phyloP scores from a whole-genome alignment of 2,329 filamentous ascomycete genomes.

The Cytospora piceae region DNA sequence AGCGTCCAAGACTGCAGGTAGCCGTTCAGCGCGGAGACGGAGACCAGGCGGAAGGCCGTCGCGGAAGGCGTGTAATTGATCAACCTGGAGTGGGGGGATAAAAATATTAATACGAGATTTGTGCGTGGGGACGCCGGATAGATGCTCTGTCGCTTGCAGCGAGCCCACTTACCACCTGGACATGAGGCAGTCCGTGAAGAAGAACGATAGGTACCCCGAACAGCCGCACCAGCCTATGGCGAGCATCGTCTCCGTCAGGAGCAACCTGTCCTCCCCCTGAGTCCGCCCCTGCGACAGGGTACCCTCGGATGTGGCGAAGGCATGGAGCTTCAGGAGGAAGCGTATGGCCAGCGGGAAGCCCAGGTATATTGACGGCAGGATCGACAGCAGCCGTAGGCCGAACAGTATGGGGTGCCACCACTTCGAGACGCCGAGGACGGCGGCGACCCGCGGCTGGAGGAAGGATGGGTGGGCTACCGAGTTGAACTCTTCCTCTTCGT shows the following conservation, averaged over 20 bases:
- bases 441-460: slow-evolving; percentile 77
- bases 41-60: slow-evolving; percentile 77
- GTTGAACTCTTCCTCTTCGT: slow-evolving; percentile 5
- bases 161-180: slow-evolving; percentile 67
- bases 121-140: background rate
- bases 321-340: slow-evolving; percentile 66
- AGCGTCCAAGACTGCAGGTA: slow-evolving; percentile 76
- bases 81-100: slow-evolving; percentile 61
- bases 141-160: background rate
- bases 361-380: slow-evolving; percentile 73
- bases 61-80: slow-evolving; percentile 82
- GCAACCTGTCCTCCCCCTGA: slow-evolving; percentile 51
- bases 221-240: slow-evolving; percentile 78
- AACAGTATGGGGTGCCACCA: slow-evolving; percentile 76
- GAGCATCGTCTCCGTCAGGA: slow-evolving; percentile 70
- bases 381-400: slow-evolving; percentile 71
- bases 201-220: slow-evolving; percentile 78
- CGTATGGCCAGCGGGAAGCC: slow-evolving; percentile 70
- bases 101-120: slow-evolving; percentile 24
- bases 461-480: slow-evolving; percentile 44
- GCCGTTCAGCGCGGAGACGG: slow-evolving; percentile 73
- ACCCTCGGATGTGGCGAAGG: slow-evolving; percentile 40
- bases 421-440: slow-evolving; percentile 73
- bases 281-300: slow-evolving; percentile 42
- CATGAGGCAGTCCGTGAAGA: slow-evolving; percentile 85